A percentile compares a stretch with the other conserved stretches of the same genome.
phyloP scores from a whole-genome alignment of 208 protist species.

The Trypanosoma vivax region DNA sequence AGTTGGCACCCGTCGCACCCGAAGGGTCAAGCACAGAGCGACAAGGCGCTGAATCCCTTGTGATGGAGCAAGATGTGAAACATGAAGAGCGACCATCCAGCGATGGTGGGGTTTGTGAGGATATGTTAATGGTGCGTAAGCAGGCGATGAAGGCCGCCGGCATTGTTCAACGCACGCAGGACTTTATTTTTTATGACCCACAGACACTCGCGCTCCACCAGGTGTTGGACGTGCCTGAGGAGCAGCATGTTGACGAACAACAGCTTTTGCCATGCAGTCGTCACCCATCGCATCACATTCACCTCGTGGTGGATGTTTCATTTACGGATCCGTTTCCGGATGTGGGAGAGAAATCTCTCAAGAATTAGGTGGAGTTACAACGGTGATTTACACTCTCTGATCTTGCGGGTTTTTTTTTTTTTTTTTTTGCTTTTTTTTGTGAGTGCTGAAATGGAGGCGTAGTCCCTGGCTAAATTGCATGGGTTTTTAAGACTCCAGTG shows the following conservation, averaged over 20 bases:
- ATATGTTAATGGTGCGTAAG: slow-evolving; percentile 32
- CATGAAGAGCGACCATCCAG: neutral
- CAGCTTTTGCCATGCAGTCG: slow-evolving; percentile 61
- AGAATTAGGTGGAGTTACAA: slow-evolving; percentile 19
- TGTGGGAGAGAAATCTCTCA: slow-evolving; percentile 36
- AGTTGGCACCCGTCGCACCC: neutral
- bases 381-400: neutral
- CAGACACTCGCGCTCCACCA: slow-evolving; percentile 61
- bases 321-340: slow-evolving; percentile 72
- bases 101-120: neutral
- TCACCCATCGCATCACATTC: slow-evolving; percentile 76
- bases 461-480: too few relatives aligned
- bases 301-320: slow-evolving; percentile 73
- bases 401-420: neutral
- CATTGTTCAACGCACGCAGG: slow-evolving; percentile 58
- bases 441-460: neutral
- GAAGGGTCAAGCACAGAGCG: neutral
- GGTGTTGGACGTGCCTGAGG: slow-evolving; percentile 69
- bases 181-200: slow-evolving; percentile 84
- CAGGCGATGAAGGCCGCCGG: slow-evolving; percentile 25
- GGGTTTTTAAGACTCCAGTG: too few relatives aligned
- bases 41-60: neutral
- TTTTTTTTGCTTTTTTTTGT: slow-evolving; percentile 7
- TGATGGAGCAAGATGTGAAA: neutral
- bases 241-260: slow-evolving; percentile 37